Percentiles rank a stretch among this genome's conserved stretches.
Evolutionary conservation across 2,329 filamentous ascomycete genomes (phyloP).

Genomic region (Penicillium sclerotigenum): DNA sequence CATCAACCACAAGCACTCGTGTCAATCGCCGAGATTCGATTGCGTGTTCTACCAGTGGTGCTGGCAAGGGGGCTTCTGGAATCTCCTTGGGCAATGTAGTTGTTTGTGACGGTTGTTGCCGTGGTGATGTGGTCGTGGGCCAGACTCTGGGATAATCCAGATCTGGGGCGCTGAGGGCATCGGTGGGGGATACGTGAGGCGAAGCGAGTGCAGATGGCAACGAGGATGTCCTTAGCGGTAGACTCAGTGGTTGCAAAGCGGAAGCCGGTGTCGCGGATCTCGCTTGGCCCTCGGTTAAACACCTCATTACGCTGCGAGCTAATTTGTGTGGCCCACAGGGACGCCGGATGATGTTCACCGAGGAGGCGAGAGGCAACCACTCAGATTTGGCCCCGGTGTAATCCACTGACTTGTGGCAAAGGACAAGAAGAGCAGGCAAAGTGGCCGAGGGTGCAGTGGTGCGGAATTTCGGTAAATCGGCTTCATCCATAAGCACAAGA

Average conservation of each 20-base stretch:
- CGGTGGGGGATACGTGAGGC: background rate
- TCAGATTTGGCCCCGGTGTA: conserved; percentile 28
- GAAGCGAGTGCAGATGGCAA: conserved; percentile 1
- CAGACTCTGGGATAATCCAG: background rate
- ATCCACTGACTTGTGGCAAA: conserved; percentile 39
- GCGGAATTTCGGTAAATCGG: conserved; percentile 23
- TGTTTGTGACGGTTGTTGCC: conserved; percentile 6
- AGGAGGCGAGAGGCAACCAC: conserved; percentile 31
- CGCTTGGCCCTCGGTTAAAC: conserved; percentile 22
- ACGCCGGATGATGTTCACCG: conserved; percentile 39
- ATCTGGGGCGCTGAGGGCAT: background rate
- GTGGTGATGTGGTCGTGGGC: background rate
- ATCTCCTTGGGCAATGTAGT: conserved; percentile 8
- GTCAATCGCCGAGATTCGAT: conserved; percentile 14
- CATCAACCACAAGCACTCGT: conserved; percentile 45
- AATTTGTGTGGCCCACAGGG: conserved; percentile 44
- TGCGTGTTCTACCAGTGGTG: conserved; percentile 13
- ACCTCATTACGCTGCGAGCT: conserved; percentile 36
- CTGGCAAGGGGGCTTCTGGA: conserved; percentile 10
- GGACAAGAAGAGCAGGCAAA: conserved; percentile 35
- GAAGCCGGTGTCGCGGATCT: conserved; percentile 11
- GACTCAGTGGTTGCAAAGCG: conserved; percentile 13
- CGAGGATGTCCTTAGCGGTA: conserved; percentile 11
- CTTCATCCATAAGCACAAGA: conserved; percentile 36
- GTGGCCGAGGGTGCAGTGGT: conserved; percentile 14